Base-by-base conservation (phyloP, 805 yeast species). In the Kurtzmaniella cleridarum region DNA sequence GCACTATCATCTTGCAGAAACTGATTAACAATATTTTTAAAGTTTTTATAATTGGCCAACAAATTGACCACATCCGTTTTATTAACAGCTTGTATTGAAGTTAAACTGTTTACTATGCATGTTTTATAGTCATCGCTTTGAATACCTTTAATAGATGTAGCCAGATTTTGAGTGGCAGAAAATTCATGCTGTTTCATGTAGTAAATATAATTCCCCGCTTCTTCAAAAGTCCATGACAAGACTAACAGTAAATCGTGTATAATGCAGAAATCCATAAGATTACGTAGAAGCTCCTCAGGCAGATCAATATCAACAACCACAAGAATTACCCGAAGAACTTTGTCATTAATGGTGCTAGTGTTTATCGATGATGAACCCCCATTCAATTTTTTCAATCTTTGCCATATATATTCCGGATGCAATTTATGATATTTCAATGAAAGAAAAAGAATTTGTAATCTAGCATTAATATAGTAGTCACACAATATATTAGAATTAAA, bases 361-460 rank as follows among this genome's bases (percentile, higher is more conserved):
- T 9, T 44, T 29, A 14, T 42, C 39, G 3, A 53, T 41, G 18
- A 63, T 42, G 64, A 48, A 3, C 71, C 71, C 30, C 62, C 61
- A 41, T 64, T 62, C 27, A 66, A 46, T 38, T 81, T 68, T 39
- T 65, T 67, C 23, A 66, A 48, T 42, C 83, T 66, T 44, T 75
- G 76, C 59, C 76, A 73, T 3, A 85, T 71, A 49, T 85, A 84
- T 48, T 84, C 91, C 0, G 90, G 88, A 46, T 81, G 83, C 30
- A 85, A 61, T 55, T 83, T 84, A 53, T 83, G 88, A 54, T 84
- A 85, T 37, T 81, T 80, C 35, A 85, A 56, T 1, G 87, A 78
- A 3, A 85, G 64, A 46, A 84, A 83, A 0, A 85, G 49, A 1
- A 82, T 73, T 41, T 74, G 73, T 54, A 77, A 57, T 55, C 73